phyloP scores from a whole-genome alignment of 805 yeast genomes.

The Ogataea minuta region DNA sequence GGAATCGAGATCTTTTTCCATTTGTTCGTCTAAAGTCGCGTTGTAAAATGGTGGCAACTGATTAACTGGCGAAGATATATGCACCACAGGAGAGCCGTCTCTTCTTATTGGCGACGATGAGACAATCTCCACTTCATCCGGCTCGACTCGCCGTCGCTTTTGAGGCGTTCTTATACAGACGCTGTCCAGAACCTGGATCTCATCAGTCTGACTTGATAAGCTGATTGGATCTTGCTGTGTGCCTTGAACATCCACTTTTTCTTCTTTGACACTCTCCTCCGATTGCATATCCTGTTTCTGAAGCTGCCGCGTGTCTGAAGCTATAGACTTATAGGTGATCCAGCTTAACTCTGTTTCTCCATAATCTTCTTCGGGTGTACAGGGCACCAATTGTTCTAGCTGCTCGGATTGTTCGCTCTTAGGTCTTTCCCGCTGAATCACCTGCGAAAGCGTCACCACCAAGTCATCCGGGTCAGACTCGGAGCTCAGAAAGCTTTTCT shows the following conservation, averaged over 20 bases:
- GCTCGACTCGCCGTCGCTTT: neutral
- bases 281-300: constrained; percentile 2
- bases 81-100: constrained; percentile 1
- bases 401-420: neutral
- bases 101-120: constrained; percentile 20
- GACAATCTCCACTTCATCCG: constrained; percentile 16
- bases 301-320: neutral
- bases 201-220: constrained; percentile 12
- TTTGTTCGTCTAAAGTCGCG: neutral
- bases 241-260: constrained; percentile 5
- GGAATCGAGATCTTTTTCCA: neutral
- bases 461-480: constrained; percentile 15
- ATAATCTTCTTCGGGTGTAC: constrained; percentile 18
- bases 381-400: constrained; percentile 12
- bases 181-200: constrained; percentile 25
- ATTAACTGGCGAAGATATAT: constrained; percentile 5
- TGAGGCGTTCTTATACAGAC: constrained; percentile 7
- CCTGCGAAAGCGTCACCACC: constrained; percentile 22
- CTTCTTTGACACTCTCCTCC: neutral
- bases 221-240: constrained; percentile 20
- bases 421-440: constrained; percentile 3
- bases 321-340: constrained; percentile 6
- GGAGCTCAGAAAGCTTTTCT: constrained; percentile 19
- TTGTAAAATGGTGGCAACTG: neutral
- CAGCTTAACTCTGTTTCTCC: constrained; percentile 10